Base-by-base conservation (phyloP, 345 rosid genomes). In the Citrus hindsii region DNA sequence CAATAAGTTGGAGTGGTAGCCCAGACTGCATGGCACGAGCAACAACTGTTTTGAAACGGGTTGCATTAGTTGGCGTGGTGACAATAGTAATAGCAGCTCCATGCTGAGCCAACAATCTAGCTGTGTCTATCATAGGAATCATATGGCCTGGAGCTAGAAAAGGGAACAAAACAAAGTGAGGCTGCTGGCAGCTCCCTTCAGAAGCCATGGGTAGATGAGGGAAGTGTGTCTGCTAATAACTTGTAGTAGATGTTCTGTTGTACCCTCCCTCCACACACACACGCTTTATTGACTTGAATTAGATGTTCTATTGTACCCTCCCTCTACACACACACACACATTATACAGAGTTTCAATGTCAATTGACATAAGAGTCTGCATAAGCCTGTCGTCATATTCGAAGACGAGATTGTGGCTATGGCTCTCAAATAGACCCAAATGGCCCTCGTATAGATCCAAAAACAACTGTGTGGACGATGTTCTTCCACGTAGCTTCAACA, bases 111-210 rank as follows among this genome's bases (percentile, higher is more conserved):
- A 90, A 72, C 69, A 89, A 82, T 76, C 82, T 85, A 19, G 91
- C 85, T 0, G 87, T 79, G 82, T 90, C 92, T 0, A 86, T 74
- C 81, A 88, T 79, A 16, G 93, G 92, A 40, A 89, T 88, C 77
- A 87, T 81, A 69, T 91, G 92, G 64, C 94, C 90, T 62, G 77
- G 90, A 76, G 92, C 88, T 88, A 89, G 89, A 76, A 86, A 89
- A 16, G 94, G 94, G 30, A 90, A 82, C 48, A 88, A 67, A 55
- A 85, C 79, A 75, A 86, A 79, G 83, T 88, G 90, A 82, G 81
- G 84, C 70, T 59, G 53, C 5, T 25, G 28, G 51, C 5, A 46
- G 65, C 25, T 66, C 19, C 14, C 56, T 32, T 25, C n/a, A 22
- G 74, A 77, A 42, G 22, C 60, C 35, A 22, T 69, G 30, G 65